phyloP scores from a whole-genome alignment of 495 filamentous ascomycete genomes.

The Chaetomium fimeti region DNA sequence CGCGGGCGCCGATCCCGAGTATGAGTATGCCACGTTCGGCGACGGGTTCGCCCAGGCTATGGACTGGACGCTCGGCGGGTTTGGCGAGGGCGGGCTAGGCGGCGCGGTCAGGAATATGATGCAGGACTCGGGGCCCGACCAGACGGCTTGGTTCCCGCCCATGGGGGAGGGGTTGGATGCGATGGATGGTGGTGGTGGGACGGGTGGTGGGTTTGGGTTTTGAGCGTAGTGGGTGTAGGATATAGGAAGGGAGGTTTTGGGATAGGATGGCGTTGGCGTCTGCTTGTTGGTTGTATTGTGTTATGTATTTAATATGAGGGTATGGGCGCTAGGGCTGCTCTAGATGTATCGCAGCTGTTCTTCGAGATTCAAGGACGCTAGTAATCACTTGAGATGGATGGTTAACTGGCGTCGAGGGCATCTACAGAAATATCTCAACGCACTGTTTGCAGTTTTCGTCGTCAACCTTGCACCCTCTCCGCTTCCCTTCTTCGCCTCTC shows the following conservation, averaged over 20 bases:
- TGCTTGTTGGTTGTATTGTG: background rate
- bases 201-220: constrained; percentile 1
- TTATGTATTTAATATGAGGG: no score
- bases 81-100: constrained; percentile 36
- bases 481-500: no score
- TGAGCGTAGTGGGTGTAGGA: background rate
- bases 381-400: no score
- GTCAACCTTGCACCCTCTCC: no score
- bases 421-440: no score
- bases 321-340: no score
- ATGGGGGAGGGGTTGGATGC: background rate
- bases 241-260: background rate
- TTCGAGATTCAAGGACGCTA: no score
- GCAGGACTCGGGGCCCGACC: background rate
- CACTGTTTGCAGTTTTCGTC: no score
- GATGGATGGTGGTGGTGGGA: background rate
- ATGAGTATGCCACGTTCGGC: constrained; percentile 40
- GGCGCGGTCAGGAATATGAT: constrained; percentile 18
- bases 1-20: constrained; percentile 39
- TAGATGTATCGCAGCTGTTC: no score
- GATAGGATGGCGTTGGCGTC: background rate
- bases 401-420: no score
- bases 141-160: constrained; percentile 1
- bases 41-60: constrained; percentile 53
- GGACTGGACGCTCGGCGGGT: constrained; percentile 50